phyloP scores from a whole-genome alignment of 1,284 basidiomycete species.

The Fomitopsis palustris region DNA sequence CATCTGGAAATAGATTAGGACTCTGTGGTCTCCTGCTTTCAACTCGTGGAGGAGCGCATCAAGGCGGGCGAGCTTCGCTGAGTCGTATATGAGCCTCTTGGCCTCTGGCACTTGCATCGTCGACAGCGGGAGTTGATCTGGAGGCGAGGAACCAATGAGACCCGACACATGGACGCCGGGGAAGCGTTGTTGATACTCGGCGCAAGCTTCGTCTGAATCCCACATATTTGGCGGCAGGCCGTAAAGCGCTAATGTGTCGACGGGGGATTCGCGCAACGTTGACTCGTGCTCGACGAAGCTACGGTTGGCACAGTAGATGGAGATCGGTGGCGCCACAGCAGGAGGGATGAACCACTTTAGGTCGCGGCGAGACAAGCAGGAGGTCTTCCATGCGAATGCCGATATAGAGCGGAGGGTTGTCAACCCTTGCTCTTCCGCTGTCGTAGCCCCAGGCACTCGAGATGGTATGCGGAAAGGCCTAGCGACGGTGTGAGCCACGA shows the following conservation, averaged over 20 bases:
- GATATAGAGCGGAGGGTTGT: conserved; percentile 65
- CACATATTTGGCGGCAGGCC: conserved; percentile 75
- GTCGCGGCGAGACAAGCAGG: conserved; percentile 77
- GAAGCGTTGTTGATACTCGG: conserved; percentile 46
- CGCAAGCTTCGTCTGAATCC: conserved; percentile 59
- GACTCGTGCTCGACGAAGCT: conserved; percentile 76
- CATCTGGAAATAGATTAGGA: conserved; percentile 99
- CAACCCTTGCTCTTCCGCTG: conserved; percentile 40
- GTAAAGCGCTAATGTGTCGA: conserved; percentile 78
- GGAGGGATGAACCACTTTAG: conserved; percentile 82
- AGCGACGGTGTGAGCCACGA: conserved; percentile 42
- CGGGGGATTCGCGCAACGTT: conserved; percentile 57
- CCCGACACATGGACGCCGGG: conserved; percentile 70
- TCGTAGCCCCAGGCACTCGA: conserved; percentile 31
- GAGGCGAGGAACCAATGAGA: conserved; percentile 64
- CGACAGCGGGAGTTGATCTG: conserved; percentile 78
- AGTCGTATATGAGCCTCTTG: conserved; percentile 95
- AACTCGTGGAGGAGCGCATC: conserved; percentile 89
- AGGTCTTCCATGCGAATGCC: conserved; percentile 60
- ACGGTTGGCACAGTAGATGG: conserved; percentile 72
- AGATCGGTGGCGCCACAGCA: conserved; percentile 83
- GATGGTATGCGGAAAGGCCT: conserved; percentile 30
- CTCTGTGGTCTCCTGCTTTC: conserved; percentile 91
- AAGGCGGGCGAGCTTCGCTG: conserved; percentile 91
- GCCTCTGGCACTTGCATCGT: conserved; percentile 94